These are phyloP conservation scores for Pichia paraexigua DNA, from an alignment of 805 yeast genomes.

Conservation along the genomic window DNA sequence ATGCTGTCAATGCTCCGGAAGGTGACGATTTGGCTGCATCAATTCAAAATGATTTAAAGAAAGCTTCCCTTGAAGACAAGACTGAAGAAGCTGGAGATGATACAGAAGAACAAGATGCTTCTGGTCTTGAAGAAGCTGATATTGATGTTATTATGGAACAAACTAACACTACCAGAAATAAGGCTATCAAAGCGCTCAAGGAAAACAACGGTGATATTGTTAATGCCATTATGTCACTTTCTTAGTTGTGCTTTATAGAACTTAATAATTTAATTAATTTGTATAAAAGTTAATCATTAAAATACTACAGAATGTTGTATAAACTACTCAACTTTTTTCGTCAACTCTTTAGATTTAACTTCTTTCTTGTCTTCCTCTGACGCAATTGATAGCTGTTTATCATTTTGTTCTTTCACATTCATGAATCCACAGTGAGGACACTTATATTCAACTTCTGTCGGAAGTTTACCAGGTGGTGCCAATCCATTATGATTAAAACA, in stretches of 20 bases:
- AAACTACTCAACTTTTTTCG: background rate
- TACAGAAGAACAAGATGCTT: conserved; percentile 68
- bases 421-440: conserved; percentile 59
- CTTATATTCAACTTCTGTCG: conserved; percentile 42
- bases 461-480: conserved; percentile 61
- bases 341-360: background rate
- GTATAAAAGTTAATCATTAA: background rate
- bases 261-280: conserved; percentile 7
- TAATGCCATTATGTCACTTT: conserved; percentile 84
- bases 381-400: background rate
- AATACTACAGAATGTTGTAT: background rate
- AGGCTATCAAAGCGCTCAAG: conserved; percentile 87
- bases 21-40: conserved; percentile 42
- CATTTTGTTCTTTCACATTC: conserved; percentile 20
- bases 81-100: conserved; percentile 29
- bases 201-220: conserved; percentile 90
- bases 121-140: conserved; percentile 77
- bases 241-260: conserved; percentile 10
- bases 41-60: conserved; percentile 75
- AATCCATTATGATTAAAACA: conserved; percentile 72
- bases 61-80: conserved; percentile 41
- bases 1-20: conserved; percentile 36
- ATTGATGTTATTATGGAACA: conserved; percentile 84
- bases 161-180: conserved; percentile 79
- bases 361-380: background rate